Evolutionary conservation across 2,329 filamentous ascomycete genomes (phyloP).

Genomic region (Pseudogymnoascus sp.): DNA sequence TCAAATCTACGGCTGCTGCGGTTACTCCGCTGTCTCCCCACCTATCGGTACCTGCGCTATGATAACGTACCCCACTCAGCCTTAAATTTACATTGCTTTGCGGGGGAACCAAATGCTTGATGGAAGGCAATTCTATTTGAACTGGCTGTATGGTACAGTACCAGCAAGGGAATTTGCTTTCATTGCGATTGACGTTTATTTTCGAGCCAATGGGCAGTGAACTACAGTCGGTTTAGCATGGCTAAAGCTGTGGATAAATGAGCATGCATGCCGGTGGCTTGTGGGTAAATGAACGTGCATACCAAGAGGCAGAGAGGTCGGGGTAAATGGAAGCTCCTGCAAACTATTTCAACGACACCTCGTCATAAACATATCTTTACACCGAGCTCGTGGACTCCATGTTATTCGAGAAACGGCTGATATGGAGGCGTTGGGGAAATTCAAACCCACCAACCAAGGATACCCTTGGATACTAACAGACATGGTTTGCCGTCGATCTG

Average conservation of each 20-base stretch:
- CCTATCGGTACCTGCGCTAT: not conserved
- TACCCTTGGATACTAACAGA: not conserved
- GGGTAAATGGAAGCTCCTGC: not conserved
- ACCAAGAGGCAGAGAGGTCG: not conserved
- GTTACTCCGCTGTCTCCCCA: not conserved
- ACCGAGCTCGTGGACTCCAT: not conserved
- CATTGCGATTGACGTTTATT: not conserved
- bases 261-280: not conserved
- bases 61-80: not conserved
- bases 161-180: not conserved
- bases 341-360: not conserved
- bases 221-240: not conserved
- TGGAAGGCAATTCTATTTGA: not conserved
- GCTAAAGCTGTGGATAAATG: not conserved
- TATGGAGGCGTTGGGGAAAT: conserved; percentile 2
- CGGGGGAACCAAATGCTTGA: not conserved
- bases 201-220: not conserved
- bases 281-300: not conserved
- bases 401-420: not conserved
- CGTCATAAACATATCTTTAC: not conserved
- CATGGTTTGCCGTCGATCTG: not conserved
- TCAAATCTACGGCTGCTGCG: not conserved
- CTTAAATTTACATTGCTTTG: not conserved
- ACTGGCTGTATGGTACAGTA: not conserved
- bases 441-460: conserved; percentile 1